Evolutionary conservation across 2,329 filamentous ascomycete genomes (phyloP), one percentile per base, ranked within the genome.

Genomic region (Cladorrhinum sp.): DNA sequence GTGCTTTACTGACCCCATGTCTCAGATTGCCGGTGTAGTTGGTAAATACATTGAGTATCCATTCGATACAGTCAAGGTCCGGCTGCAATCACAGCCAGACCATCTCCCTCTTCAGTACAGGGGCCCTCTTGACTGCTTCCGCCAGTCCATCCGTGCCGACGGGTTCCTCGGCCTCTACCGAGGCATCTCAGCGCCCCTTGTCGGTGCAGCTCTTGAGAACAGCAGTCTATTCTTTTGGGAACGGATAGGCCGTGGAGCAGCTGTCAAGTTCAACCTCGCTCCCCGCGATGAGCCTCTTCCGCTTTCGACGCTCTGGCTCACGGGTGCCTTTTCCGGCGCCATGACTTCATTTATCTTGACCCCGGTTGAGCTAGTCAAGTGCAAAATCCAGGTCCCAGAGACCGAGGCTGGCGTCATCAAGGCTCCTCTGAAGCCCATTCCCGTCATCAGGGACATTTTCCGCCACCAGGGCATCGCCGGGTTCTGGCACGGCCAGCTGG

Each of bases 1-100:
- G 49, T 13, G 41, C 27, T n/a, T 50, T 2, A 9, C 66, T 71
- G 62, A 68, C 60, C 10, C 20, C 23, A 23, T 9, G 22, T 4
- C 7, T 1, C 65, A 92, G 90, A 75, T 85, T 61, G 93, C 93
- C 58, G 95, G 95, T 62, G 85, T 96, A 62, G 87, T 91, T 36
- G 93, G 93, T 64, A 99, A 98, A 79, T 91, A 93, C 74, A 93
- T 99, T 72, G 95, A 99, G 75, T 99, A 97, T 74, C 95, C 95
- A 23, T 99, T 99, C 77, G 95, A 99, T 77, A 99, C 95, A 0
- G 88, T 99, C 74, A 99, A 99, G 78, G 95, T 99, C 62, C 90
- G 95, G 45, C 85, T 99, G 10, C 95, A 99, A 74, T 95, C 93
- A n/a, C 93, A 98, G 74, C 91, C 92, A 32, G 89, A 93, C 74